Evolutionary conservation across 1,139 yeast species (phyloP).

Genomic region (Geotrichum histeridarum): DNA sequence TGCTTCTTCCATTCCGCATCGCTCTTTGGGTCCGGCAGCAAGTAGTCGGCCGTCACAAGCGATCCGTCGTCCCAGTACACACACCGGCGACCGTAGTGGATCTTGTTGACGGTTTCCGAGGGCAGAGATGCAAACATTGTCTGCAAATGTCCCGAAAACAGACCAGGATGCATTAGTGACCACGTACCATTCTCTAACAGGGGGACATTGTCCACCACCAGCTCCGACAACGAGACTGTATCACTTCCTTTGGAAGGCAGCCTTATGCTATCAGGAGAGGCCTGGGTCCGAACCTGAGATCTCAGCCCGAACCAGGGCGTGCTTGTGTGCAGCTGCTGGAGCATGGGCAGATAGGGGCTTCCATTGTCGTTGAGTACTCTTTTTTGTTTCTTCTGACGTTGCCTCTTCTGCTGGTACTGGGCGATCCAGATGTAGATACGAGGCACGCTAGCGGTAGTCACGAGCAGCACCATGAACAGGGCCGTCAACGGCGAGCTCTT

Average conservation of each 20-base stretch:
- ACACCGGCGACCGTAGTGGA: conserved; percentile 73
- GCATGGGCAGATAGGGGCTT: neutral
- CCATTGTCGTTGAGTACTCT: neutral
- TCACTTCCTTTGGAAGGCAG: conserved; percentile 35
- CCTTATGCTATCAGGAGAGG: conserved; percentile 30
- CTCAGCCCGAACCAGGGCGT: conserved; percentile 13
- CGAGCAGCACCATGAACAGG: neutral
- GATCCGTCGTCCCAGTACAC: conserved; percentile 60
- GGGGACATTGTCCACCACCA: conserved; percentile 44
- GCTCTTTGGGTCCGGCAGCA: conserved; percentile 47
- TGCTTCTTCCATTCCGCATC: conserved; percentile 47
- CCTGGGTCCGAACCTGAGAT: conserved; percentile 14
- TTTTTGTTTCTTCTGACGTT: neutral
- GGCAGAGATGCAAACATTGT: conserved; percentile 61
- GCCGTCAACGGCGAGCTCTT: neutral
- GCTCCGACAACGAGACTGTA: conserved; percentile 38
- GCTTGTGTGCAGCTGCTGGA: neutral
- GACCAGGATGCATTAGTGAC: conserved; percentile 44
- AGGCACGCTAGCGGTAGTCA: neutral
- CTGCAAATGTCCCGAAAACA: conserved; percentile 73
- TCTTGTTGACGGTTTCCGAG: conserved; percentile 48
- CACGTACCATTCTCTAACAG: conserved; percentile 40
- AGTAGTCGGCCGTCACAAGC: conserved; percentile 73
- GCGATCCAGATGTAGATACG: neutral
- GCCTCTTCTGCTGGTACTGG: neutral